These are phyloP conservation scores for Colletotrichum acutatum DNA, from an alignment of 2,329 filamentous ascomycete genomes.

Conservation along the genomic window DNA sequence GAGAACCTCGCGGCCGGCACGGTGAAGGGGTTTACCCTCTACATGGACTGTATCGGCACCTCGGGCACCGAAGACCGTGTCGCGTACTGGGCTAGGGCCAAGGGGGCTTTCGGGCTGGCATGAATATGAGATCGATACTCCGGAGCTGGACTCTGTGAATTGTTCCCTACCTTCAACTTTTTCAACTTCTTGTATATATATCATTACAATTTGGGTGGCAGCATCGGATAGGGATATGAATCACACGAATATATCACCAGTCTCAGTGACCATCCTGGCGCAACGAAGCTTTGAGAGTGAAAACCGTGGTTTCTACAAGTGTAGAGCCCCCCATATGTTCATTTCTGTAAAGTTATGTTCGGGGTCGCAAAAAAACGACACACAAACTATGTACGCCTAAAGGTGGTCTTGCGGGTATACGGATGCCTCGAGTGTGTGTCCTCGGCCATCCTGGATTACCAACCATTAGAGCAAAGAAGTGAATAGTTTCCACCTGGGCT, in stretches of 20 bases:
- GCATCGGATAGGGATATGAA: background rate
- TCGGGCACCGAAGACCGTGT: constrained; percentile 44
- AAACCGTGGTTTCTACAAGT: background rate
- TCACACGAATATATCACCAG: background rate
- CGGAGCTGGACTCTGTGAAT: background rate
- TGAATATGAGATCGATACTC: background rate
- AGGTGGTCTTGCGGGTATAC: background rate
- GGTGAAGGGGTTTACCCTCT: constrained; percentile 55
- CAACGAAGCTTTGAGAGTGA: background rate
- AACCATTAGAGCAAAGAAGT: too few species aligned
- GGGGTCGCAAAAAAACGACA: background rate
- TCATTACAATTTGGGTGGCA: background rate
- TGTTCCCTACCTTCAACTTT: background rate
- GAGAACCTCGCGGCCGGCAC: constrained; percentile 46
- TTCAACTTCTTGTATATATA: background rate
- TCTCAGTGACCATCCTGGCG: background rate
- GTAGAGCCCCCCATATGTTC: background rate
- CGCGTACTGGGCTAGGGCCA: constrained; percentile 57
- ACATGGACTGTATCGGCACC: constrained; percentile 61
- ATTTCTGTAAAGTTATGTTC: background rate
- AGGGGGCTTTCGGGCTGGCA: constrained; percentile 53
- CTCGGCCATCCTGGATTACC: background rate
- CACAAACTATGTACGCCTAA: background rate
- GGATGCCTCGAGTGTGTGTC: background rate
- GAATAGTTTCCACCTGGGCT: background rate